Evolutionary conservation across 345 rosid genomes (phyloP).

Genomic region (Garcia nutans): DNA sequence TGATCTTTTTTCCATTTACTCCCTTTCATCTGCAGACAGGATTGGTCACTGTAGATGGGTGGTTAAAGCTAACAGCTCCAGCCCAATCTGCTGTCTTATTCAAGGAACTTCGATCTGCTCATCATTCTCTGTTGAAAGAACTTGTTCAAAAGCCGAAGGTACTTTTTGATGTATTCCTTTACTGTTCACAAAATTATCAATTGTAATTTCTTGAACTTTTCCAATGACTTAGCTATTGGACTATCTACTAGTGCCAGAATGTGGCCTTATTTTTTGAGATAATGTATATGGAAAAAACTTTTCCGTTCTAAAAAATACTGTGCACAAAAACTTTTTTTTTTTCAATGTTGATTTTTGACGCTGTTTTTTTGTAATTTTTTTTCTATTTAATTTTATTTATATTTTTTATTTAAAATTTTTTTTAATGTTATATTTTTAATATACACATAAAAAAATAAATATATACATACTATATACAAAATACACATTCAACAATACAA

Average conservation of each 20-base stretch:
- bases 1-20: neutral
- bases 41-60: slow-evolving; percentile 68
- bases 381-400: too few relatives aligned
- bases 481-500: too few relatives aligned
- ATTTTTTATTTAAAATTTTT: too few relatives aligned
- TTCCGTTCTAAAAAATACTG: too few relatives aligned
- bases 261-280: neutral
- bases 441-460: too few relatives aligned
- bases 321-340: too few relatives aligned
- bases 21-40: slow-evolving; percentile 47
- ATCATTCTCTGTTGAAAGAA: slow-evolving; percentile 60
- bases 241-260: neutral
- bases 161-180: neutral
- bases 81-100: slow-evolving; percentile 93
- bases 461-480: too few relatives aligned
- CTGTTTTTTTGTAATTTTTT: too few relatives aligned
- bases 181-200: neutral
- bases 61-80: slow-evolving; percentile 82
- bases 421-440: too few relatives aligned
- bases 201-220: neutral
- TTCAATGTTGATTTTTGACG: too few relatives aligned
- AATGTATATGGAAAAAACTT: too few relatives aligned
- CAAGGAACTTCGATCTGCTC: slow-evolving; percentile 74
- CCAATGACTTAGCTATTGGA: neutral
- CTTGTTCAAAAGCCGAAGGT: slow-evolving; percentile 84